Base-by-base conservation (phyloP, 163 green algal species). In the Scenedesmus sp. region DNA sequence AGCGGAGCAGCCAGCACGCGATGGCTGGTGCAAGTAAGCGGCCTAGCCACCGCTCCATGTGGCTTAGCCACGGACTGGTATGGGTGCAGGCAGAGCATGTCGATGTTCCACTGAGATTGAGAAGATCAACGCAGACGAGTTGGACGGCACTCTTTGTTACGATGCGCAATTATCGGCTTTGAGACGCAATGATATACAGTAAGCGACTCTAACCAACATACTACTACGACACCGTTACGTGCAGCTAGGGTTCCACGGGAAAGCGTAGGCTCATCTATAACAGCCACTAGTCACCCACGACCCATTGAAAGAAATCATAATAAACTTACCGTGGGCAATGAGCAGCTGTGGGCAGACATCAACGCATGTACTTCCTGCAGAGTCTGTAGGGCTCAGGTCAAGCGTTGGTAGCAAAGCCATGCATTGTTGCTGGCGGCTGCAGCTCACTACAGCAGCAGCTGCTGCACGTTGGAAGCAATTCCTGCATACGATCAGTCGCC, bases 171-270 rank as follows among this genome's bases (percentile, higher is more conserved):
- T n/a, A n/a, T n/a, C n/a, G n/a, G n/a, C n/a, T n/a, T n/a, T n/a
- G n/a, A n/a, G n/a, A n/a, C n/a, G n/a, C n/a, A n/a, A n/a, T n/a
- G n/a, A n/a, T n/a, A n/a, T n/a, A n/a, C n/a, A n/a, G n/a, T n/a
- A n/a, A n/a, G n/a, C n/a, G n/a, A n/a, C n/a, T n/a, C n/a, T 6
- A 76, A 37, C 1, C 30, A 20, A 20, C 30, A 76, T 76, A 30
- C 30, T 76, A 76, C 30, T 37, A 76, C 30, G 65, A 37, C 65
- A 76, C 65, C 65, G 65, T 76, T 76, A 76, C 65, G 65, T 76
- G 30, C 65, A 76, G 26, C 18, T 76, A 76, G 65, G 65, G 65
- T 76, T 76, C 65, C 30, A 37, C 65, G 40, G 65, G 65, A 40
- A 40, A 76, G 65, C 65, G 56, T 70, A n/a, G 2, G 24, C 65